phyloP scores from a whole-genome alignment of 768 basidiomycete species.

The Psilocybe tampanensis region DNA sequence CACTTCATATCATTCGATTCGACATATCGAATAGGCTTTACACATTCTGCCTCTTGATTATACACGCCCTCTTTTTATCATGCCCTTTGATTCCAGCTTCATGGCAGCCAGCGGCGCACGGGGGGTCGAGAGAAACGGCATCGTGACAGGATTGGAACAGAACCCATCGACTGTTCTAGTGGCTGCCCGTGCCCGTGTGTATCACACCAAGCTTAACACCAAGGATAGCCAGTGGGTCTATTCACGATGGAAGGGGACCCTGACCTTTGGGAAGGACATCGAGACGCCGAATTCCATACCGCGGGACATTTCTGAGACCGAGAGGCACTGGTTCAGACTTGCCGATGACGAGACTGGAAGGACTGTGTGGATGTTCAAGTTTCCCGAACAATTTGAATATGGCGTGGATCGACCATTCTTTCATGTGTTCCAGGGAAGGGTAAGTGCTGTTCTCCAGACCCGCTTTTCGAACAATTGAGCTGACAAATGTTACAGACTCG shows the following conservation, averaged over 20 bases:
- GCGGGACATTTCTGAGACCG: conserved; percentile 23
- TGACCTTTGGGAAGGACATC: conserved; percentile 53
- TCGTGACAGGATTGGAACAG: conserved; percentile 31
- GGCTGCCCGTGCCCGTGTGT: conserved; percentile 58
- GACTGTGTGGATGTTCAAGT: conserved; percentile 69
- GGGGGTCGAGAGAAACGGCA: conserved; percentile 18
- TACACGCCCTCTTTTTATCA: conserved; percentile 1
- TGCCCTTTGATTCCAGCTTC: conserved; percentile 17
- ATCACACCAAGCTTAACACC: conserved; percentile 55
- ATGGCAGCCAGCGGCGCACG: conserved; percentile 17
- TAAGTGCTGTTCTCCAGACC: conserved; percentile 38
- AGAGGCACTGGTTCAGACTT: conserved; percentile 64
- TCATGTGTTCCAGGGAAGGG: conserved; percentile 86
- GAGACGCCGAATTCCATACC: conserved; percentile 33
- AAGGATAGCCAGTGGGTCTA: conserved; percentile 57
- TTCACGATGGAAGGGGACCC: conserved; percentile 59
- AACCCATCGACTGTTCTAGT: conserved; percentile 49
- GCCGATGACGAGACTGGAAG: conserved; percentile 57
- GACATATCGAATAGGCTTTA: neutral
- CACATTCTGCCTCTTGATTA: neutral
- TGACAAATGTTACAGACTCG: conserved; percentile 38
- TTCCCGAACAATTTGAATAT: conserved; percentile 67
- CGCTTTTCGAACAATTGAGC: too few species aligned
- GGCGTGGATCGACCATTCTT: conserved; percentile 89
- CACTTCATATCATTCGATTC: neutral